Percentiles rank a stretch among this genome's conserved stretches.
Conservation (phyloP, 2,329 filamentous ascomycete genomes). For the Aureobasidium sp. region DNA sequence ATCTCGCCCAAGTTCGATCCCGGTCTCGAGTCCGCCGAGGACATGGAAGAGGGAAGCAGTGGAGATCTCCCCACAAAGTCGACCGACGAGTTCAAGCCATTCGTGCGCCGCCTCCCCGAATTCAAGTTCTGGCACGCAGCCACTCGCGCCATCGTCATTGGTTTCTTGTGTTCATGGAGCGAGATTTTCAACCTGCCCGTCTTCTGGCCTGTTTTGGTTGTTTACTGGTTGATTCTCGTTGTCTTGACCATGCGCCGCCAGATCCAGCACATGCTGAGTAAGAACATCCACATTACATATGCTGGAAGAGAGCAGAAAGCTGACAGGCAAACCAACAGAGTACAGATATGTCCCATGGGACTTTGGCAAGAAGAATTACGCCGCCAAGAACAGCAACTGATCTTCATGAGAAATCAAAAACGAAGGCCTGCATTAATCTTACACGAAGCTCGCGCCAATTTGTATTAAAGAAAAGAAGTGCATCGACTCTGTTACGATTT, state of each 20-base stretch:
- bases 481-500: neutral
- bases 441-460: neutral
- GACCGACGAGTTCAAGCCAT: constrained; percentile 95
- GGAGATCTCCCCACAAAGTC: constrained; percentile 77
- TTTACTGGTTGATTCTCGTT: constrained; percentile 98
- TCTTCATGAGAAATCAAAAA: neutral
- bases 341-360: constrained; percentile 33
- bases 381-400: constrained; percentile 21
- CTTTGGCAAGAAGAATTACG: constrained; percentile 32
- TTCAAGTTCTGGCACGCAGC: constrained; percentile 99
- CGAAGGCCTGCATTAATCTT: neutral
- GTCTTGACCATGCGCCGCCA: constrained; percentile 96
- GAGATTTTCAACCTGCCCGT: constrained; percentile 92
- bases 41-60: constrained; percentile 76
- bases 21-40: constrained; percentile 87
- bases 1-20: constrained; percentile 98
- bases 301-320: neutral
- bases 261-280: constrained; percentile 99
- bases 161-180: constrained; percentile 86
- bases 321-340: constrained; percentile 3
- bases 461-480: neutral
- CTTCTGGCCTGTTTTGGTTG: constrained; percentile 96
- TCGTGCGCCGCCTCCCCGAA: constrained; percentile 90
- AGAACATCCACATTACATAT: constrained; percentile 43
- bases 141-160: constrained; percentile 75